phyloP scores from a whole-genome alignment of 208 protist species.

The Wallacemonas rigidus region DNA sequence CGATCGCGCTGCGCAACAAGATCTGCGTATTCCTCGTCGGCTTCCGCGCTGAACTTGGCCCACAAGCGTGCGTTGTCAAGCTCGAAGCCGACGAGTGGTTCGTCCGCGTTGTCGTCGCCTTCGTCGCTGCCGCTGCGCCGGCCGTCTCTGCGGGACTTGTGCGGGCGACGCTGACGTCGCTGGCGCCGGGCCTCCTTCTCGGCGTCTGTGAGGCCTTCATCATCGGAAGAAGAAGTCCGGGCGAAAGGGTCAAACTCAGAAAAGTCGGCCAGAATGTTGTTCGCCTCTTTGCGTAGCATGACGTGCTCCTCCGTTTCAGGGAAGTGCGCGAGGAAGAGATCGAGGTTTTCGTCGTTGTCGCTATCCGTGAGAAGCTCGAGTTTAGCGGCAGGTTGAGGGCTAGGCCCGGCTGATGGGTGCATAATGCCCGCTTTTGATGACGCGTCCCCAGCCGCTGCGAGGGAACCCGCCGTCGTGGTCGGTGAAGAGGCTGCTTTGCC shows the following conservation, averaged over 20 bases:
- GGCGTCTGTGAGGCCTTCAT: constrained; percentile 11
- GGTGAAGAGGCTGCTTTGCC: too few species aligned
- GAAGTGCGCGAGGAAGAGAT: constrained; percentile 62
- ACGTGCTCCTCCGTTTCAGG: constrained; percentile 69
- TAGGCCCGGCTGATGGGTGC: too few species aligned
- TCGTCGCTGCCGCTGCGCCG: constrained; percentile 6
- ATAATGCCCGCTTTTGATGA: too few species aligned
- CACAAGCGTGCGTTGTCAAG: constrained; percentile 45
- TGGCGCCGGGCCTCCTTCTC: constrained; percentile 7
- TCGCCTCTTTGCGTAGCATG: constrained; percentile 58
- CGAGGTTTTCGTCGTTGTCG: constrained; percentile 40
- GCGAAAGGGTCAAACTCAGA: constrained; percentile 7
- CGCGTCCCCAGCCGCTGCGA: neutral
- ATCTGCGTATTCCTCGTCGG: constrained; percentile 55
- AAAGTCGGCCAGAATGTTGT: constrained; percentile 50
- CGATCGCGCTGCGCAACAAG: constrained; percentile 46
- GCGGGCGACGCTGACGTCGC: constrained; percentile 2
- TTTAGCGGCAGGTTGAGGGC: too few species aligned
- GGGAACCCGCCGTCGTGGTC: neutral
- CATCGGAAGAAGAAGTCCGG: neutral
- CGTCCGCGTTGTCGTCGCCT: constrained; percentile 19
- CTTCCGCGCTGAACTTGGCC: constrained; percentile 58
- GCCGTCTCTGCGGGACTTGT: neutral
- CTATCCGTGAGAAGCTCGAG: constrained; percentile 10
- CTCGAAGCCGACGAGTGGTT: constrained; percentile 40